Percentiles rank a stretch among this genome's conserved stretches.
These are phyloP conservation scores for Talaromyces sp. DNA, from an alignment of 2,329 filamentous ascomycete species.

Conservation along the genomic window DNA sequence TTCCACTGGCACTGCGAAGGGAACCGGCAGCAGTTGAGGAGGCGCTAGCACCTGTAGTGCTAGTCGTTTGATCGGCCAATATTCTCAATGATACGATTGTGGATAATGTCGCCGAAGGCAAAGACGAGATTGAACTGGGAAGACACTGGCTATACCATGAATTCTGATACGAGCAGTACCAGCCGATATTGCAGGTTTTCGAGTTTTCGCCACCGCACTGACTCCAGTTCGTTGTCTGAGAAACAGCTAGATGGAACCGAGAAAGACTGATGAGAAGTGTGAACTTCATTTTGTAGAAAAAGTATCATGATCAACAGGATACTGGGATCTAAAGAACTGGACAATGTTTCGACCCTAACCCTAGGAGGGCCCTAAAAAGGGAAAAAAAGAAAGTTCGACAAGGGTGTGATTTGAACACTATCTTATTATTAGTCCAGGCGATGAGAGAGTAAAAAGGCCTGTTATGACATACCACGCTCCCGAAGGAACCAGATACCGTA, in stretches of 20 bases:
- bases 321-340: too few species aligned
- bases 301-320: too few species aligned
- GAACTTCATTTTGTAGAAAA: background rate
- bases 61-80: background rate
- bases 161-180: background rate
- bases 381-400: background rate
- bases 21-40: background rate
- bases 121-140: background rate
- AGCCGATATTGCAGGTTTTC: background rate
- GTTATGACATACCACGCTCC: background rate
- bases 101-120: background rate
- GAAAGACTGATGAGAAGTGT: background rate
- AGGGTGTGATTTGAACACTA: background rate
- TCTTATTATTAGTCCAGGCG: too few species aligned
- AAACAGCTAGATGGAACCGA: background rate
- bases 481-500: background rate
- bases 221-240: background rate
- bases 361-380: background rate
- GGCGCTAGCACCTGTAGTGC: background rate
- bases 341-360: background rate
- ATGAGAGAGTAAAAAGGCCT: too few species aligned
- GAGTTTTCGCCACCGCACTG: background rate
- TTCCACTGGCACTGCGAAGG: conserved; percentile 26
- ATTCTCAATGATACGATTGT: background rate
- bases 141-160: background rate